Base-by-base conservation (phyloP, 495 filamentous ascomycete genomes). In the Pyrenula aspistea region DNA sequence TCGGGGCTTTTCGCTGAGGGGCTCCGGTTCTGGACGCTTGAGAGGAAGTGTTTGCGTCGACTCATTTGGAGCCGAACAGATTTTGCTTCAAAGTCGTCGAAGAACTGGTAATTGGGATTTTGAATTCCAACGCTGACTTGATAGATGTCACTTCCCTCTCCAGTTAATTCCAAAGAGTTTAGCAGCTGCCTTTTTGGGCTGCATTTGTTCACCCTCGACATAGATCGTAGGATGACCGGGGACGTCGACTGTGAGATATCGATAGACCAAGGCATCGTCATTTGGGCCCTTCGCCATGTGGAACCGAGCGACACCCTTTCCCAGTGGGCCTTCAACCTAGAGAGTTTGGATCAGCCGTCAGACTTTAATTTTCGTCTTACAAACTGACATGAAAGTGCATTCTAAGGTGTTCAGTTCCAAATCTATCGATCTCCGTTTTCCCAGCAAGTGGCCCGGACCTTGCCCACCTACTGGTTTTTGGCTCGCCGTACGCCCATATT, bases 361-460 rank as follows among this genome's bases (percentile, higher is more conserved):
- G 15, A 20, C 52, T 31, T 22, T 20, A 56, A 19, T 3, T 24
- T 49, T 50, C n/a, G 19, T 47, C 50, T 0, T 10, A 54, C 12
- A 36, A n/a, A 42, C 59, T 57, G 73, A 91, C 89, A 67, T 95
- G 85, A 68, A 98, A 98, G 54, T 88, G 85, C 78, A 98, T 89
- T 51, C 77, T 74, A 59, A 96, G 62, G 71, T 96, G 90, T 61
- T 96, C 87, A 50, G 79, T 83, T 2, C 91, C 93, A 57, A 78
- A 70, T 2, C 73, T 68, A 65, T 96, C 92, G 57, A 79, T 91
- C 57, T 79, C 79, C 1, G 77, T 63, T 0, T 73, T 83, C 65
- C 75, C 92, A 83, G 88, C 83, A 63, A 97, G 87, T 36, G 88
- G 88, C 56, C 92, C 77, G 57, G 89, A 91, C 59, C 89, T 74